Base-by-base conservation (phyloP, 495 filamentous ascomycete species). In the Aspergillus coremiiformis region DNA sequence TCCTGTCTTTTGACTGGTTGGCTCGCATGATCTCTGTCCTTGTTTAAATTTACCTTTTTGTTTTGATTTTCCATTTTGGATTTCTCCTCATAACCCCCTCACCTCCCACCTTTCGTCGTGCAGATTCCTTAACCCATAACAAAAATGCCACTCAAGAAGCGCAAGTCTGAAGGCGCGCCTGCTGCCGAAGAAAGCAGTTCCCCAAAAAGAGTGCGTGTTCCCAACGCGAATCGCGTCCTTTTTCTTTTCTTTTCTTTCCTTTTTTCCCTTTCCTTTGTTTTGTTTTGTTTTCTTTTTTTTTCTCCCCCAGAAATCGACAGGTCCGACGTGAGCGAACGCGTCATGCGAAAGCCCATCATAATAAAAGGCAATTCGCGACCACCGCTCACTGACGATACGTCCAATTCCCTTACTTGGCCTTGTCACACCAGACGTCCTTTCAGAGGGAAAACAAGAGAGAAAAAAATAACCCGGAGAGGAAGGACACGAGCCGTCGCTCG, bases 81-180 rank as follows among this genome's bases (percentile, higher is more conserved):
- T 20, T 17, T 20, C 33, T 33, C 21, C 15, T 32, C 35, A 32
- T 17, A 24, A 12, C 19, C 33, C 15, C 11, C 14, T 52, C 44
- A 43, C 20, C 26, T 42, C 33, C 48, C 24, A 19, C 23, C 30
- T 14, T 50, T 29, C 39, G 4, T 22, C 32, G 27, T 45, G 19
- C 45, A 33, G 3, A 48, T 51, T 44, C 27, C 44, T 22, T 21
- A 35, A 42, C n/a, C 14, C 32, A 30, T 27, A 29, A 24, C 41
- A 23, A 45, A 17, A 51, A 68, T 68, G 66, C 55, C 63, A 29
- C 51, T 54, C 22, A 61, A 35, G 42, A 63, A 60, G 56, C 66
- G 66, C 52, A 69, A 64, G 52, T 57, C 63, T 11, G 61, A 58
- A 35, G 56, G 51, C 49, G 56, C 45, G 12, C 23, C 59, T 29